Evolutionary conservation across 768 basidiomycete genomes (phyloP).

Genomic region (Pisolithus microcarpus): DNA sequence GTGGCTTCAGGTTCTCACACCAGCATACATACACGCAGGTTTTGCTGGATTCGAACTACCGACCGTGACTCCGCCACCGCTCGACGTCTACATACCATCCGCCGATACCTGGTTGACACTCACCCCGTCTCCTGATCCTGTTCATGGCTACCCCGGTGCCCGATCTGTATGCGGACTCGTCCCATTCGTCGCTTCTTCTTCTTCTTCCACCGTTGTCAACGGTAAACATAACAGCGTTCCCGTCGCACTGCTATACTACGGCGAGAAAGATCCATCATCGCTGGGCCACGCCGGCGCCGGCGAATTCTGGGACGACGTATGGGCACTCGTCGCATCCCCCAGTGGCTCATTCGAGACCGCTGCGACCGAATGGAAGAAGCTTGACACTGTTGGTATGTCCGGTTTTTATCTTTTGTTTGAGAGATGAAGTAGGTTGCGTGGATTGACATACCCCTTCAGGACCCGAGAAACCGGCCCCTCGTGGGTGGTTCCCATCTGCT

Average conservation of each 20-base stretch:
- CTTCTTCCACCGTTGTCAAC: background rate
- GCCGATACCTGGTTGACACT: conserved; percentile 18
- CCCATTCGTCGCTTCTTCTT: conserved; percentile 11
- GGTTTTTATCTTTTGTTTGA: background rate
- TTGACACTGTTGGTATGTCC: conserved; percentile 8
- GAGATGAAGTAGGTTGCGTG: background rate
- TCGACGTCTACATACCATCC: conserved; percentile 31
- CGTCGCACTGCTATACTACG: conserved; percentile 30
- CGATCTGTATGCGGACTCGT: conserved; percentile 32
- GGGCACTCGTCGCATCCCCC: conserved; percentile 23
- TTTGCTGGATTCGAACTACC: conserved; percentile 34
- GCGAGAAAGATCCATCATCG: conserved; percentile 29
- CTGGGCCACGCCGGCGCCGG: conserved; percentile 36
- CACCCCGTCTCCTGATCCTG: conserved; percentile 19
- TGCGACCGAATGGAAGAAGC: conserved; percentile 20
- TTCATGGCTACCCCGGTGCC: conserved; percentile 24
- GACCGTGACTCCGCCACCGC: conserved; percentile 9
- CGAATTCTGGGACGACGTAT: conserved; percentile 34
- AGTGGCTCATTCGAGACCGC: background rate
- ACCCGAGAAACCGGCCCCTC: conserved; percentile 19
- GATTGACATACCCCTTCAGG: background rate
- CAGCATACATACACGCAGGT: conserved; percentile 13
- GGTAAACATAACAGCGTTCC: conserved; percentile 5
- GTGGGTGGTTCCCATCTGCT: conserved; percentile 39
- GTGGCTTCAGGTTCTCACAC: conserved; percentile 6